Evolutionary conservation across 306 rosid genomes (phyloP), one percentile per base, ranked within the genome.

Genomic region (Lathyrus oleraceus): DNA sequence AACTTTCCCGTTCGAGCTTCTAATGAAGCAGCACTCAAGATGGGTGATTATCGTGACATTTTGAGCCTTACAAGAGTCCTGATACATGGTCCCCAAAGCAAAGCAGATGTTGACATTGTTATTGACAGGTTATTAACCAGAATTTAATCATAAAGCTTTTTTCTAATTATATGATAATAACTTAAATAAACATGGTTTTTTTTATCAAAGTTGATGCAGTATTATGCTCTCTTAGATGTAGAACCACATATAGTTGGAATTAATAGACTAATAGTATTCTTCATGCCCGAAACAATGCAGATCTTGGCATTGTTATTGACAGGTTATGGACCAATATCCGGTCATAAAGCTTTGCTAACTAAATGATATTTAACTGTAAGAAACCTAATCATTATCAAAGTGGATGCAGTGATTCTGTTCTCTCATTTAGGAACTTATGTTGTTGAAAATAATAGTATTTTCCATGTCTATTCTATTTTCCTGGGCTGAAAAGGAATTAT

Each of bases 31-130:
- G 89, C 90, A 65, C 85, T 76, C 73, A 87, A 75, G 84, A 85
- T 87, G 85, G 96, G 91, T 73, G 97, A 91, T 73, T 91, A 89
- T 76, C 96, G 97, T 23, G 96, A 89, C 87, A 91, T 91, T 65
- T 82, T 91, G 83, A 91, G 86, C 85, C 97, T 91, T 74, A 87
- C 97, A 59, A 84, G 97, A 83, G 97, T 87, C 75, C 96, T 91
- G 12, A 25, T 79, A 74, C 67, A 81, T 53, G 96, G 97, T 72
- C 97, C 97, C 47, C 91, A 91, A 81, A 91, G 97, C 88, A 91
- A 91, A 87, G 86, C 88, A 60, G 90, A 89, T 70, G 91, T 81
- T 74, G 97, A 91, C 79, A 74, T 78, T 76, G 78, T 87, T 65
- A 85, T 91, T 74, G 96, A 91, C 65, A 91, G 96, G 97, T 91